Evolutionary conservation across 805 yeast genomes (phyloP).

Genomic region (Metschnikowia peoriensis): DNA sequence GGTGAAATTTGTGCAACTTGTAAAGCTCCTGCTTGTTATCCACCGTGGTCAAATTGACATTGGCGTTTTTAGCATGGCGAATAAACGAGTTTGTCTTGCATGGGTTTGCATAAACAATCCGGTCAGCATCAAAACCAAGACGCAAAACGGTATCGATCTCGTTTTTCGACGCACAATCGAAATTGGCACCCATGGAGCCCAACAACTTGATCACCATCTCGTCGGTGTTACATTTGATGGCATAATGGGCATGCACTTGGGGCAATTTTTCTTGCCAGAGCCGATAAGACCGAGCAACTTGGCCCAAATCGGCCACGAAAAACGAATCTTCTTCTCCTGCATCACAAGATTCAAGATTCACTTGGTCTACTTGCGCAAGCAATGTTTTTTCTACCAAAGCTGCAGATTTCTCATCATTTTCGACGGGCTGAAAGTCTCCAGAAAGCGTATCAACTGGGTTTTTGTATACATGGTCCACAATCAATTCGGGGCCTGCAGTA

Average conservation of each 20-base stretch:
- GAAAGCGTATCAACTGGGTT: background rate
- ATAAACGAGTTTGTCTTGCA: conserved; percentile 85
- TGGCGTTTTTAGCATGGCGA: conserved; percentile 58
- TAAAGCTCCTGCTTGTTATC: conserved; percentile 83
- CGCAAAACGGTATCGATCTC: conserved; percentile 71
- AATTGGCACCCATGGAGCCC: conserved; percentile 64
- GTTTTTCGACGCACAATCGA: conserved; percentile 89
- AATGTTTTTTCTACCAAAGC: conserved; percentile 29
- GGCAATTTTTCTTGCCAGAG: conserved; percentile 70
- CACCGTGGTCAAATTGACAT: conserved; percentile 76
- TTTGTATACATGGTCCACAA: conserved; percentile 1
- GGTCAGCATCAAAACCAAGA: conserved; percentile 59
- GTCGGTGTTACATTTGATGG: conserved; percentile 91
- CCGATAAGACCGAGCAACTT: conserved; percentile 57
- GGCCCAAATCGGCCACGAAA: conserved; percentile 82
- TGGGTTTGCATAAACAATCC: conserved; percentile 90
- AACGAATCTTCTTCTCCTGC: conserved; percentile 85
- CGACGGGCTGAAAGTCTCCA: background rate
- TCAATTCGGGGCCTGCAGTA: conserved; percentile 4
- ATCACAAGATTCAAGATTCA: conserved; percentile 58
- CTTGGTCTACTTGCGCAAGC: conserved; percentile 34
- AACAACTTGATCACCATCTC: conserved; percentile 54
- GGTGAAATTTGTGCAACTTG: conserved; percentile 68
- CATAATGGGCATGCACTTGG: conserved; percentile 81
- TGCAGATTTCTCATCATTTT: background rate